Conservation (phyloP, 805 yeast species). For the Metschnikowia gelsemii region DNA sequence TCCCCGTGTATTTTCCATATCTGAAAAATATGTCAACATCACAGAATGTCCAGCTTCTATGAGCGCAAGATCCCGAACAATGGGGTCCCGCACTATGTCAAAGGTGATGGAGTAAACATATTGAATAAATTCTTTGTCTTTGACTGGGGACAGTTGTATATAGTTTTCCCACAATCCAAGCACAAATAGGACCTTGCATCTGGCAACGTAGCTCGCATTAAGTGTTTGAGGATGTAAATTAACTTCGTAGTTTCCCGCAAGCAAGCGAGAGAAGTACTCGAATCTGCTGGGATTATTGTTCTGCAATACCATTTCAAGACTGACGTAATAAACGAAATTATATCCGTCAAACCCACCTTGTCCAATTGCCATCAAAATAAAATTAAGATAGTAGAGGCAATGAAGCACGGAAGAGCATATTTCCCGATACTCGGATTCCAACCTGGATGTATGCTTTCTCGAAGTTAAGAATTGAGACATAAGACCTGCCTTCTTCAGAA, state of each 20-base stretch:
- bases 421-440: conserved; percentile 29
- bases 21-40: conserved; percentile 36
- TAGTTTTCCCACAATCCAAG: conserved; percentile 49
- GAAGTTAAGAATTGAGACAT: conserved; percentile 22
- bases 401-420: conserved; percentile 35
- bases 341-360: conserved; percentile 65
- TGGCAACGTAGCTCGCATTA: conserved; percentile 27
- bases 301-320: conserved; percentile 43
- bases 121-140: conserved; percentile 22
- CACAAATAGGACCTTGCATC: conserved; percentile 45
- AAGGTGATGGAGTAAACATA: conserved; percentile 33
- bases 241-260: conserved; percentile 38
- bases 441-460: conserved; percentile 6
- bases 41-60: conserved; percentile 70
- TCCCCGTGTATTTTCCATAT: conserved; percentile 20
- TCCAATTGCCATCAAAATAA: conserved; percentile 53
- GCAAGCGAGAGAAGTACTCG: conserved; percentile 24
- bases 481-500: conserved; percentile 19
- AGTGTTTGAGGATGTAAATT: conserved; percentile 29
- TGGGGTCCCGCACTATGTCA: conserved; percentile 28
- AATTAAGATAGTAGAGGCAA: conserved; percentile 45
- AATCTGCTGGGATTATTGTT: conserved; percentile 13
- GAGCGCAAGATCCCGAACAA: conserved; percentile 27
- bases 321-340: conserved; percentile 54
- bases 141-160: conserved; percentile 28